Evolutionary conservation across 1,284 basidiomycete species (phyloP).

Genomic region (Anthracocystis setariae): DNA sequence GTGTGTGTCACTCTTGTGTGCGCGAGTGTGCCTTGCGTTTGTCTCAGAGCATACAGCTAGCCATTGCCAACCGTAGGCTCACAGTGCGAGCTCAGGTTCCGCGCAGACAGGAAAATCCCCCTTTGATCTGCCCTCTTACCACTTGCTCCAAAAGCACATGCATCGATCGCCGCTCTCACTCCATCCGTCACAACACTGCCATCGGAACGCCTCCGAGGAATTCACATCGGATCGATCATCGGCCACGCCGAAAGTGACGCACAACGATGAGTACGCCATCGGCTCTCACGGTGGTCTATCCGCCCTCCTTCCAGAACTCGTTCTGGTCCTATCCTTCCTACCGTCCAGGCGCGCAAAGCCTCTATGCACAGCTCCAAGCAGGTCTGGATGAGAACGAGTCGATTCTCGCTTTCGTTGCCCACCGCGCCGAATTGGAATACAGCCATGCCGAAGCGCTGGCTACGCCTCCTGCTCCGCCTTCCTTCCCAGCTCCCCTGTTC

Average conservation of each 20-base stretch:
- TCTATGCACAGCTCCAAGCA: conserved; percentile 60
- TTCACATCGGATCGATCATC: not conserved
- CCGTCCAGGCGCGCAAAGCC: conserved; percentile 50
- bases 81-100: no score
- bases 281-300: conserved; percentile 55
- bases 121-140: no score
- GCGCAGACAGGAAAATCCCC: no score
- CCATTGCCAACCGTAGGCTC: conserved; percentile 17
- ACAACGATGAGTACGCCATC: conserved; percentile 57
- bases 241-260: not conserved
- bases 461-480: conserved; percentile 34
- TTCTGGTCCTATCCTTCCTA: conserved; percentile 66
- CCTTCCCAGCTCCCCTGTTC: conserved; percentile 51
- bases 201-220: not conserved
- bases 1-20: conserved; percentile 5
- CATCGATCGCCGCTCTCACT: no score
- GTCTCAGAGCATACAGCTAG: not conserved
- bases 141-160: no score
- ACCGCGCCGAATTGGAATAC: conserved; percentile 60
- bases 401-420: conserved; percentile 57
- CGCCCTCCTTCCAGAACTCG: conserved; percentile 56
- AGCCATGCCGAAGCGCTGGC: conserved; percentile 51
- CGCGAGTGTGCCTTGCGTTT: conserved; percentile 2
- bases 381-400: conserved; percentile 63
- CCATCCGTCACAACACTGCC: no score